Evolutionary conservation across 2,329 filamentous ascomycete species (phyloP).

Genomic region (Xylaria sp.): DNA sequence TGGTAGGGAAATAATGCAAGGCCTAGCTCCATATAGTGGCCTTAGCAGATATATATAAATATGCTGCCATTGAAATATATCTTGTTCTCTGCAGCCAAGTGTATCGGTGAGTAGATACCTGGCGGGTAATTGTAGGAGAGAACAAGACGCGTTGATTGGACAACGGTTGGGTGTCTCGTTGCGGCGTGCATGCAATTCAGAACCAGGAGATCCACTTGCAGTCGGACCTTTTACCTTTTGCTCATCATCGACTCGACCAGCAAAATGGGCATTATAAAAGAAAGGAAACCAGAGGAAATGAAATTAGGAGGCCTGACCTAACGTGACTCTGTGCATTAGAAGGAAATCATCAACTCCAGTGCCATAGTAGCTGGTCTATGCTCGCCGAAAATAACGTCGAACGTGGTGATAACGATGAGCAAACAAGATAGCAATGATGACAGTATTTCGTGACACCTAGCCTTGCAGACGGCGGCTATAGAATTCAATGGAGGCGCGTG

Average conservation of each 20-base stretch:
- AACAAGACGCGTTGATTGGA: constrained; percentile 43
- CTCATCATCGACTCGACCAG: constrained; percentile 57
- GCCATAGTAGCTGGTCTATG: constrained; percentile 4
- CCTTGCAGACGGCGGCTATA: constrained; percentile 35
- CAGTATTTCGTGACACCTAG: constrained; percentile 29
- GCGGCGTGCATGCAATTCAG: constrained; percentile 48
- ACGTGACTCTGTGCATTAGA: constrained; percentile 25
- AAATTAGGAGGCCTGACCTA: constrained; percentile 12
- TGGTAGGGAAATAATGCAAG: constrained; percentile 56
- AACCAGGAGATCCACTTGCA: constrained; percentile 54
- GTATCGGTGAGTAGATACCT: constrained; percentile 29
- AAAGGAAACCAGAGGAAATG: not conserved
- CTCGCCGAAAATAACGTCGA: not conserved
- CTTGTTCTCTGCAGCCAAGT: constrained; percentile 31
- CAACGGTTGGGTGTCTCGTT: constrained; percentile 41
- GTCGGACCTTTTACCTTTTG: constrained; percentile 62
- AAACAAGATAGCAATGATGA: not conserved
- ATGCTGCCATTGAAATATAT: constrained; percentile 35
- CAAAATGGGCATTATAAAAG: constrained; percentile 10
- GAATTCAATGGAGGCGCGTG: constrained; percentile 29
- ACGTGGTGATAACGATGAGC: not conserved
- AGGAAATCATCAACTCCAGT: constrained; percentile 4
- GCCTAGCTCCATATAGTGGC: constrained; percentile 66
- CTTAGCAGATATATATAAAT: constrained; percentile 35
- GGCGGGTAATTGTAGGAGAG: constrained; percentile 10